phyloP scores from a whole-genome alignment of 148 eudicot genomes.

The Fallopia convolvulus region DNA sequence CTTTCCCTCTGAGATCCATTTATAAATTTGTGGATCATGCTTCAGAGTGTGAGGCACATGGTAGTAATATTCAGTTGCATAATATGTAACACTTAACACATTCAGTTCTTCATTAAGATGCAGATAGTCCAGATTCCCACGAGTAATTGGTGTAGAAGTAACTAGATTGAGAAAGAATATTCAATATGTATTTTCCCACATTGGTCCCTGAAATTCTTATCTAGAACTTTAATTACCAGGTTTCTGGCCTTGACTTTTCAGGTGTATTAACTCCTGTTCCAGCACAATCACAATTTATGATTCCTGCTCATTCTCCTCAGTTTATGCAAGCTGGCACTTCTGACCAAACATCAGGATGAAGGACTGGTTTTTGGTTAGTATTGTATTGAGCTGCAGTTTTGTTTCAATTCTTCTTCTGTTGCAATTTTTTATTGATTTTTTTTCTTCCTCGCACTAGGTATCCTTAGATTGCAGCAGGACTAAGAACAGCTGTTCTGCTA shows the following conservation, averaged over 20 bases:
- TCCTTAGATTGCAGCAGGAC: slow-evolving; percentile 97
- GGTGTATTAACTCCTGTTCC: slow-evolving; percentile 28
- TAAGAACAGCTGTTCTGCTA: slow-evolving; percentile 94
- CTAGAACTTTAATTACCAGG: background rate
- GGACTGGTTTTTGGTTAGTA: slow-evolving; percentile 50
- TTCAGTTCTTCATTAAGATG: background rate
- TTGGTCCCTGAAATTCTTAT: background rate
- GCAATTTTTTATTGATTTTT: background rate
- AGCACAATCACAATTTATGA: slow-evolving; percentile 40
- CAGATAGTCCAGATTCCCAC: background rate
- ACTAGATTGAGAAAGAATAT: background rate
- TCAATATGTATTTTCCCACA: background rate
- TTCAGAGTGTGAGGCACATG: background rate
- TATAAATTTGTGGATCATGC: background rate
- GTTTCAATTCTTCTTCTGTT: background rate
- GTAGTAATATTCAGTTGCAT: background rate
- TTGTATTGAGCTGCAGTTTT: background rate
- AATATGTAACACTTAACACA: background rate
- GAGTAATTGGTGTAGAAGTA: background rate
- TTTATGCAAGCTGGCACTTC: slow-evolving; percentile 45
- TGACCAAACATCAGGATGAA: slow-evolving; percentile 88
- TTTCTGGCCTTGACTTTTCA: slow-evolving; percentile 20
- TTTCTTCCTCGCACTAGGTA: slow-evolving; percentile 29
- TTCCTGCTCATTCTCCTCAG: slow-evolving; percentile 47
- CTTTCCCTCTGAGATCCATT: background rate